Percentiles rank a stretch among this genome's conserved stretches.
These are phyloP conservation scores for Adansonia grandidieri DNA, from an alignment of 441 rosid species.

Conservation along the genomic window DNA sequence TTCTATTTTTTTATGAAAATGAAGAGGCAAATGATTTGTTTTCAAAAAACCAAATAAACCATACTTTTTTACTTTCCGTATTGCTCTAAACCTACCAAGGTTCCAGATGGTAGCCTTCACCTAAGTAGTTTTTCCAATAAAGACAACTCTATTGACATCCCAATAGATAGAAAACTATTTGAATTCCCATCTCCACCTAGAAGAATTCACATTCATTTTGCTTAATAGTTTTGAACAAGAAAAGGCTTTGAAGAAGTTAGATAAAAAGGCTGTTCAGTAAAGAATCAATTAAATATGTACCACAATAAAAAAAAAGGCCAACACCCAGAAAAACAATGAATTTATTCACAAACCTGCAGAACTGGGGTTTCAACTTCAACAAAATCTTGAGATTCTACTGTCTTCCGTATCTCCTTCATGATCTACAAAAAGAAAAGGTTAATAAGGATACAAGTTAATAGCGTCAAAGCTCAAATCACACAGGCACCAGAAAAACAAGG, in stretches of 20 bases:
- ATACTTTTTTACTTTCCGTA: neutral
- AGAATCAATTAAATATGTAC: neutral
- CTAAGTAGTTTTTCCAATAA: neutral
- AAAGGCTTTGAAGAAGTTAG: neutral
- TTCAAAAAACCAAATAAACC: neutral
- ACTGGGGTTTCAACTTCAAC: constrained; percentile 98
- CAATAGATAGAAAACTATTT: neutral
- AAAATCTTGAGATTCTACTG: constrained; percentile 80
- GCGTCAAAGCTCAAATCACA: neutral
- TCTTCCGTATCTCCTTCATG: constrained; percentile 78
- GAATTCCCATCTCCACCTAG: constrained; percentile 2
- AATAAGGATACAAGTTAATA: constrained; percentile 16
- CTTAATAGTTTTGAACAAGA: constrained; percentile 14
- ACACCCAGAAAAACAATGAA: constrained; percentile 17
- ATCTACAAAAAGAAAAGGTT: constrained; percentile 55
- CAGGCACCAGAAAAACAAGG: neutral
- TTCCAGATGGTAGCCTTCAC: neutral
- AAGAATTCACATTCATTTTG: neutral
- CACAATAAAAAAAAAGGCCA: neutral
- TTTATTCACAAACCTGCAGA: constrained; percentile 72
- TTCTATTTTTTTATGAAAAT: neutral
- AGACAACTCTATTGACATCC: neutral
- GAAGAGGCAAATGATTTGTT: neutral
- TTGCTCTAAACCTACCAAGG: neutral
- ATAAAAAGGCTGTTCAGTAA: neutral